Conservation (phyloP, 768 basidiomycete genomes). For the Pulveroboletus sp. region DNA sequence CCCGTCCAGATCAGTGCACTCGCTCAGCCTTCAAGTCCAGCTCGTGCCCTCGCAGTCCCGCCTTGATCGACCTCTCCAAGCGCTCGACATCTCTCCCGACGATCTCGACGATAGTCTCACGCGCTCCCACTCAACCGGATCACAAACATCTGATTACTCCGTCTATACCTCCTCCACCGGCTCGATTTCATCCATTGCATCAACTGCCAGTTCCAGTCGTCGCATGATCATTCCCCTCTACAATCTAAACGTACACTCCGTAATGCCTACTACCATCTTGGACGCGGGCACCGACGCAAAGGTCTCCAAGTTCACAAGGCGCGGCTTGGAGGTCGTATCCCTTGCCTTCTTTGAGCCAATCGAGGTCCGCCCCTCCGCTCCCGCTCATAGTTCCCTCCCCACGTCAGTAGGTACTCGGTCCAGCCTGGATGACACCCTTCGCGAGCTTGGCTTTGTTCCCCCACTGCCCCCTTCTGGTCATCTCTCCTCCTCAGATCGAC, state of each 20-base stretch:
- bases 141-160: constrained; percentile 46
- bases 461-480: constrained; percentile 3
- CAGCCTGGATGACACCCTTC: constrained; percentile 1
- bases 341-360: constrained; percentile 76
- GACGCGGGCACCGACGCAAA: constrained; percentile 88
- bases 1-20: constrained; percentile 78
- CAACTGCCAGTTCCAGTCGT: constrained; percentile 45
- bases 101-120: constrained; percentile 25
- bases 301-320: constrained; percentile 69
- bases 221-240: constrained; percentile 81
- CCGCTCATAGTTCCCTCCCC: constrained; percentile 9
- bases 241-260: constrained; percentile 84
- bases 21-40: constrained; percentile 88
- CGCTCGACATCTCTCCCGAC: constrained; percentile 39
- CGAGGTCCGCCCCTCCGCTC: constrained; percentile 52
- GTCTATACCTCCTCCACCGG: constrained; percentile 46
- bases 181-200: constrained; percentile 38
- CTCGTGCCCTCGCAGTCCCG: constrained; percentile 63
- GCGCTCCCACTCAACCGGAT: constrained; percentile 40
- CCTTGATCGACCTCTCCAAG: constrained; percentile 38
- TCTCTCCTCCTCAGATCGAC: constrained; percentile 8
- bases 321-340: constrained; percentile 73
- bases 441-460: constrained; percentile 19
- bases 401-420: constrained; percentile 20
- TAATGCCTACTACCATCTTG: constrained; percentile 79